Evolutionary conservation across 306 rosid genomes (phyloP).

Genomic region (Vigna hirtella): DNA sequence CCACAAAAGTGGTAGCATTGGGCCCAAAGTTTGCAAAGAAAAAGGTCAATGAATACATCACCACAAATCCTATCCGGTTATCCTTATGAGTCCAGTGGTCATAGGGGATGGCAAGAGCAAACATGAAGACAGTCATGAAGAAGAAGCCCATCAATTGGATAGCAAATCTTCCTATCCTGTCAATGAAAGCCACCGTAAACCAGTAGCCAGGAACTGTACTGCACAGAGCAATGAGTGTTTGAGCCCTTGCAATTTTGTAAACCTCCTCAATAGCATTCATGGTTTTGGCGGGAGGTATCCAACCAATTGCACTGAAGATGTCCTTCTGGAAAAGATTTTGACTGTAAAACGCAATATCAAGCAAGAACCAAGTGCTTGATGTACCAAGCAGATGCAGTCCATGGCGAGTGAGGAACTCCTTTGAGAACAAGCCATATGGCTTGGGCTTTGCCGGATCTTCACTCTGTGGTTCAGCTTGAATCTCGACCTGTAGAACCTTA

Average conservation of each 20-base stretch:
- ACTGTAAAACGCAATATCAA: slow-evolving; percentile 81
- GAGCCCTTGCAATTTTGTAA: slow-evolving; percentile 72
- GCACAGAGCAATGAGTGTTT: slow-evolving; percentile 78
- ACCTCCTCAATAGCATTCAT: slow-evolving; percentile 85
- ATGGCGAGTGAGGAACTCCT: slow-evolving; percentile 62
- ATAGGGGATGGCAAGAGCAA: slow-evolving; percentile 84
- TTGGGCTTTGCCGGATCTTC: slow-evolving; percentile 24
- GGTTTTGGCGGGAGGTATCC: slow-evolving; percentile 74
- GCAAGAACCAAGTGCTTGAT: slow-evolving; percentile 80
- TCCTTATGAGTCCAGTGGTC: slow-evolving; percentile 82
- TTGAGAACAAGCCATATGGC: slow-evolving; percentile 65
- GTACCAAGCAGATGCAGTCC: slow-evolving; percentile 80
- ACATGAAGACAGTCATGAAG: slow-evolving; percentile 89
- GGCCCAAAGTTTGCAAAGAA: slow-evolving; percentile 86
- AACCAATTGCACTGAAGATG: slow-evolving; percentile 78
- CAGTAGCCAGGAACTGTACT: slow-evolving; percentile 87
- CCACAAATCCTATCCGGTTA: slow-evolving; percentile 70
- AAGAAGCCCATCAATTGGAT: slow-evolving; percentile 85
- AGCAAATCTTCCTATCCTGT: slow-evolving; percentile 71
- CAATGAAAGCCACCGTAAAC: slow-evolving; percentile 75
- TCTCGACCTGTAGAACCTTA: slow-evolving; percentile 72
- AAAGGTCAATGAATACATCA: slow-evolving; percentile 70
- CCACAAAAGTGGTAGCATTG: slow-evolving; percentile 85
- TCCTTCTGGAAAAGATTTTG: slow-evolving; percentile 83
- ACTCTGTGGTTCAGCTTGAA: slow-evolving; percentile 56